A percentile compares a stretch with the other conserved stretches of the same genome.
Evolutionary conservation across 208 protist genomes (phyloP).

Genomic region (Perkinsela sp.): DNA sequence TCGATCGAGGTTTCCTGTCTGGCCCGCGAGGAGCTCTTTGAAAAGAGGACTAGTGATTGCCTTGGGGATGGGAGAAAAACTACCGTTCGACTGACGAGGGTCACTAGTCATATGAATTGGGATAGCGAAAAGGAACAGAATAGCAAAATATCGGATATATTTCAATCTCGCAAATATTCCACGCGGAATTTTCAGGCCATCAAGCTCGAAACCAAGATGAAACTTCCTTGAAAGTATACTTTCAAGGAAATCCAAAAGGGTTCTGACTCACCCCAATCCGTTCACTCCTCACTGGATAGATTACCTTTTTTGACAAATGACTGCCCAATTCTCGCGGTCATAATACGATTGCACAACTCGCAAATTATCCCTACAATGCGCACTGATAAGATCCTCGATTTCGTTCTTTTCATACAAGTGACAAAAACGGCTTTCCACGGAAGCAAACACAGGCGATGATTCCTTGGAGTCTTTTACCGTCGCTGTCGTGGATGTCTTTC

Average conservation of each 20-base stretch:
- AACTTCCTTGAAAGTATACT: no score
- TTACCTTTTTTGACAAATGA: constrained; percentile 12
- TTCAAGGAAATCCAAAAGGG: no score
- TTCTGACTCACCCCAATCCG: no score
- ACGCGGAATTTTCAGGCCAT: no score
- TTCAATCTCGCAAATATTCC: no score
- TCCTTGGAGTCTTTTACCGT: constrained; percentile 14
- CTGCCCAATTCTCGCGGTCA: constrained; percentile 61
- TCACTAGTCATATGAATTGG: no score
- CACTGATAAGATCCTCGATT: constrained; percentile 16
- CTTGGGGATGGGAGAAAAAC: neutral
- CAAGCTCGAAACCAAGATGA: no score
- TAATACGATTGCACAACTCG: constrained; percentile 20
- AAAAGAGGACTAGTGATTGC: neutral
- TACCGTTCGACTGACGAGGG: no score
- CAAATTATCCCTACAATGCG: constrained; percentile 8
- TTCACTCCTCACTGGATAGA: no score
- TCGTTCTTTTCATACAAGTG: constrained; percentile 45
- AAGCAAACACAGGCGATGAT: constrained; percentile 13
- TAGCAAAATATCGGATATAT: no score
- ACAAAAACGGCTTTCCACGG: constrained; percentile 17
- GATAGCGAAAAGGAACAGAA: no score
- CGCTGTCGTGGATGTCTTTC: constrained; percentile 23
- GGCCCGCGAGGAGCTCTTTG: neutral
- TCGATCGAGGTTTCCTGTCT: neutral